Evolutionary conservation across 176 grass and related monocot species (phyloP).

Genomic region (Phyllostachys edulis): DNA sequence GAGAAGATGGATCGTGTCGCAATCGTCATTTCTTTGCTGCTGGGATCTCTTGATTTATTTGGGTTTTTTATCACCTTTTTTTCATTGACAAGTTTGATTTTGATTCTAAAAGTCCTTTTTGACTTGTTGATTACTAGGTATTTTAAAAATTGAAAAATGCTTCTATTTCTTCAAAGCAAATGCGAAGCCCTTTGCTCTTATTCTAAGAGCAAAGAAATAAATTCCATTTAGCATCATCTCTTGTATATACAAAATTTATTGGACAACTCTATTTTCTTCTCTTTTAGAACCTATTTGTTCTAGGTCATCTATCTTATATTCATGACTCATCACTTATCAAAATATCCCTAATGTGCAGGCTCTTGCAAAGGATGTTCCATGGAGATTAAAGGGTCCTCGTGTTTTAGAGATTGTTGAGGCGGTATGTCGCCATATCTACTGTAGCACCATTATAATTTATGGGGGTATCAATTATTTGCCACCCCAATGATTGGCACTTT

Average conservation of each 20-base stretch:
- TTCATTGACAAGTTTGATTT: too few relatives aligned
- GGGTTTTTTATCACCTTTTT: too few relatives aligned
- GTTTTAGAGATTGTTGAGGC: constrained; percentile 88
- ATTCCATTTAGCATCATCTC: neutral
- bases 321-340: neutral
- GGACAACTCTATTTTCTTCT: neutral
- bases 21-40: too few relatives aligned
- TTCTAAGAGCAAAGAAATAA: constrained; percentile 13
- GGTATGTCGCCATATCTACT: constrained; percentile 48
- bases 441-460: neutral
- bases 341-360: constrained; percentile 54
- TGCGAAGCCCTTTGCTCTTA: neutral
- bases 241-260: neutral
- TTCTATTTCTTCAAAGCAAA: neutral
- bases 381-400: constrained; percentile 79
- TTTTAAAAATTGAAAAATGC: neutral
- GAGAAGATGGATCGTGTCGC: too few relatives aligned
- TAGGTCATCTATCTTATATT: neutral
- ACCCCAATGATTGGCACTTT: neutral
- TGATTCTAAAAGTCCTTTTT: neutral
- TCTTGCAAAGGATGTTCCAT: constrained; percentile 90
- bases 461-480: neutral
- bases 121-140: neutral
- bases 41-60: too few relatives aligned
- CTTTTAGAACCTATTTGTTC: neutral